These are phyloP conservation scores for Aspergillus chevalieri DNA, from an alignment of 2,329 filamentous ascomycete genomes.

Conservation along the genomic window DNA sequence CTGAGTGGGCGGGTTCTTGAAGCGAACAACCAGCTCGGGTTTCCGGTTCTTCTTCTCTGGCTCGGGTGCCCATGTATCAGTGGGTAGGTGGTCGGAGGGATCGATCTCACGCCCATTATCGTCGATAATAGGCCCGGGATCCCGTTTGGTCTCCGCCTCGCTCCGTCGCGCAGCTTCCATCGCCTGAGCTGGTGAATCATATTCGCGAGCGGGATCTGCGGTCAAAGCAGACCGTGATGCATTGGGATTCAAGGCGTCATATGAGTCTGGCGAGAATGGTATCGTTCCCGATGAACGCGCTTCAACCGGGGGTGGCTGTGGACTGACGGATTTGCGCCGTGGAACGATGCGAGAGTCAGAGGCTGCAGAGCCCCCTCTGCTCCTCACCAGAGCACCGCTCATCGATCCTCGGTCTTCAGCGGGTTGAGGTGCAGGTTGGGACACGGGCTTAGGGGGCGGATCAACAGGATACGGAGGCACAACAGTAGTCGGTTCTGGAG, in stretches of 20 bases:
- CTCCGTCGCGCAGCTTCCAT: slow-evolving; percentile 33
- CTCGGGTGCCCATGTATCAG: slow-evolving; percentile 61
- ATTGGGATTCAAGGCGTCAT: slow-evolving; percentile 53
- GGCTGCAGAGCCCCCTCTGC: slow-evolving; percentile 26
- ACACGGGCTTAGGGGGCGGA: slow-evolving; percentile 10
- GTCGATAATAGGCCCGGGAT: slow-evolving; percentile 55
- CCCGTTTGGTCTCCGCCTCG: slow-evolving; percentile 35
- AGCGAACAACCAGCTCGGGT: slow-evolving; percentile 44
- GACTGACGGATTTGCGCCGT: slow-evolving; percentile 55
- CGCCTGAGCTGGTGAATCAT: slow-evolving; percentile 34
- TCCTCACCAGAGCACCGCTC: slow-evolving; percentile 18
- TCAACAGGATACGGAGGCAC: slow-evolving; percentile 24
- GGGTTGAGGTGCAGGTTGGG: neutral
- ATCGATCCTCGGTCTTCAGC: slow-evolving; percentile 6
- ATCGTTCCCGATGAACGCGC: slow-evolving; percentile 39
- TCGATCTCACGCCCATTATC: slow-evolving; percentile 61
- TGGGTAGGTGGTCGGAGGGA: slow-evolving; percentile 59
- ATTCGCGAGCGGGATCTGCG: slow-evolving; percentile 29
- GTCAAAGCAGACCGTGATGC: slow-evolving; percentile 26
- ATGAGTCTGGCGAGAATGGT: slow-evolving; percentile 58
- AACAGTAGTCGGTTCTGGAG: slow-evolving; percentile 4
- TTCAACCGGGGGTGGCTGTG: slow-evolving; percentile 42
- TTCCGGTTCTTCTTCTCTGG: slow-evolving; percentile 53
- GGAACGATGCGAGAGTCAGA: slow-evolving; percentile 37
- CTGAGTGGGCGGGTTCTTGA: slow-evolving; percentile 34